Evolutionary conservation across 1,284 basidiomycete genomes (phyloP), one percentile per base, ranked within the genome.

Genomic region (Microbotryomycetes sp.): DNA sequence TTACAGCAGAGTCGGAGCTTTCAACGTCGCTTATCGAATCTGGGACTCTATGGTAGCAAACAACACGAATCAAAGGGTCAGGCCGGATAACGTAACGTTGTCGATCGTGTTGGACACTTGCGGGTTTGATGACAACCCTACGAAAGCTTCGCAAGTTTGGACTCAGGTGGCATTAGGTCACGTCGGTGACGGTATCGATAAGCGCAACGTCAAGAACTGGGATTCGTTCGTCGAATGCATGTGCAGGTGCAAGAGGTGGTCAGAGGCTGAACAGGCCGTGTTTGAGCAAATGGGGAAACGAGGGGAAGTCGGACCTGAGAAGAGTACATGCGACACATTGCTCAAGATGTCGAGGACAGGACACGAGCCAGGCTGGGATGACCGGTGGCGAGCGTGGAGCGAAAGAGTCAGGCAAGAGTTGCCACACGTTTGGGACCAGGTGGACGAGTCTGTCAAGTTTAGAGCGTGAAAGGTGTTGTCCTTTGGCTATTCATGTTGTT

Each of bases 81-180:
- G 76, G 53, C 81, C 82, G 69, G 84, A 87, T 74, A 78, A 83
- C 35, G 77, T 81, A 48, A 86, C 84, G 61, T 79, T 97, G 53
- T 87, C 83, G 72, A 87, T 93, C 75, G 83, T 92, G 57, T 76
- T 96, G 49, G 91, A 96, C 71, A 84, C 86, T 0, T 92, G 89
- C 69, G 88, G 86, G 1, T 83, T 80, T 67, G 80, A 83, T 5
- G 78, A 80, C 7, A 41, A 27, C 21, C n/a, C 13, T 2, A 52
- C 24, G 7, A 52, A 62, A 16, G 63, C 35, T 1, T 26, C 30
- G 13, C 46, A 48, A 16, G 54, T 65, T 1, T 71, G 70, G 70
- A 24, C n/a, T 21, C 59, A 61, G 30, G 27, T 56, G 24, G 46
- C 45, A 9, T 5, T 7, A 18, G 49, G 46, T 18, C 26, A 21